Percentiles rank a stretch among this genome's conserved stretches.
Conservation (phyloP, 495 filamentous ascomycete species). For the Daldinia loculata region DNA sequence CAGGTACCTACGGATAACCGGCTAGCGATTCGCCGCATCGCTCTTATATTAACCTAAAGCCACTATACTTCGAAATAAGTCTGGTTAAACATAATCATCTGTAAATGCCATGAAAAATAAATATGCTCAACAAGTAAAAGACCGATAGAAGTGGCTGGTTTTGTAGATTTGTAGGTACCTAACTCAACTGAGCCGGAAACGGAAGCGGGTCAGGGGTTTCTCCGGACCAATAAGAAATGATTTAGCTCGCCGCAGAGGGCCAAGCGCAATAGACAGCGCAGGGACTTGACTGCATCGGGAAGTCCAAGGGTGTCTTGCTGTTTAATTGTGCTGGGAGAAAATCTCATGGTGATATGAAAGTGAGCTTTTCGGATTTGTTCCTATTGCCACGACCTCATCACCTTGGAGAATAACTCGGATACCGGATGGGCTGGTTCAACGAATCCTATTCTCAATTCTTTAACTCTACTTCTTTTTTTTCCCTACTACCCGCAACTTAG, state of each 20-base stretch:
- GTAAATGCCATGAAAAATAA: not conserved
- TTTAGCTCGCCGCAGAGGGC: constrained; percentile 17
- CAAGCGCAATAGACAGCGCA: constrained; percentile 29
- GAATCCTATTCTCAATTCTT: constrained; percentile 9
- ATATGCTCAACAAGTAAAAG: not conserved
- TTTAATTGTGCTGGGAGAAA: constrained; percentile 47
- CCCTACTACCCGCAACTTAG: constrained; percentile 3
- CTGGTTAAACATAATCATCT: not conserved
- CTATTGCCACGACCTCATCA: constrained; percentile 19
- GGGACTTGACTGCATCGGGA: constrained; percentile 46
- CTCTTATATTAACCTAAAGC: not conserved
- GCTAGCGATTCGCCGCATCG: not conserved
- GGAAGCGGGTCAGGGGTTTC: constrained; percentile 46
- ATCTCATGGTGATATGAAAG: constrained; percentile 43
- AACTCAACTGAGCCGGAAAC: constrained; percentile 35
- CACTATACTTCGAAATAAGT: not conserved
- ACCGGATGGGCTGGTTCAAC: constrained; percentile 6
- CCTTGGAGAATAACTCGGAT: constrained; percentile 11
- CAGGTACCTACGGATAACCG: not conserved
- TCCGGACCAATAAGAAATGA: constrained; percentile 43
- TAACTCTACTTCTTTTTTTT: constrained; percentile 1
- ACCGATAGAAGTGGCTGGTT: not conserved
- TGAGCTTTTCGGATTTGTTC: constrained; percentile 25
- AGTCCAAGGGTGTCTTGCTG: constrained; percentile 39
- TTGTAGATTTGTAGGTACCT: constrained; percentile 1